Percentiles rank a stretch among this genome's conserved stretches.
Conservation (phyloP, 257 asterid species). For the Gentiana straminea region DNA sequence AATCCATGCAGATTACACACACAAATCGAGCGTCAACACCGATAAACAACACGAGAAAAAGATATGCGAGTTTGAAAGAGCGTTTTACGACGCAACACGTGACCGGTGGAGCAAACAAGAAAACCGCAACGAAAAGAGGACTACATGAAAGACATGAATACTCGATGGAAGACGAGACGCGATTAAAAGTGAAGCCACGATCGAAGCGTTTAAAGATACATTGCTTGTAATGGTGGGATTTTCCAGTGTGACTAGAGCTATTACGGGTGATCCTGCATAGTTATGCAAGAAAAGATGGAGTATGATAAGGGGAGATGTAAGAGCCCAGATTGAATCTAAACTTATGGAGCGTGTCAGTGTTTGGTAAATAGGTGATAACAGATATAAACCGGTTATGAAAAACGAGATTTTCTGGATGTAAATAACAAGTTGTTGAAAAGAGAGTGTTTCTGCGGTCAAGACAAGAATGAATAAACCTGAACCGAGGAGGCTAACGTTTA, state of each 20-base stretch:
- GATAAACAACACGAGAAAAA: slow-evolving; percentile 50
- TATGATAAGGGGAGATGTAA: slow-evolving; percentile 52
- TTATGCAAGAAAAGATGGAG: slow-evolving; percentile 37
- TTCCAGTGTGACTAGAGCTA: slow-evolving; percentile 53
- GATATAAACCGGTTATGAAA: slow-evolving; percentile 59
- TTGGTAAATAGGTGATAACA: slow-evolving; percentile 72
- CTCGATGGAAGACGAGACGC: slow-evolving; percentile 89
- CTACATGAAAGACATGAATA: slow-evolving; percentile 69
- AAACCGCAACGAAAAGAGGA: slow-evolving; percentile 78
- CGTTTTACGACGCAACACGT: slow-evolving; percentile 54
- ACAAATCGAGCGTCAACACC: slow-evolving; percentile 34
- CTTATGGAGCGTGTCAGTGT: slow-evolving; percentile 81
- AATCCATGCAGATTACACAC: slow-evolving; percentile 40
- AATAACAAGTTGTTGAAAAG: slow-evolving; percentile 39
- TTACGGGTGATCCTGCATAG: slow-evolving; percentile 36
- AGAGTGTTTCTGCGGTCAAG: slow-evolving; percentile 54
- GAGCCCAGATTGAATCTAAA: slow-evolving; percentile 89
- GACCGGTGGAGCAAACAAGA: slow-evolving; percentile 80
- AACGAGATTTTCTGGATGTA: slow-evolving; percentile 55
- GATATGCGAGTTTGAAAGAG: slow-evolving; percentile 59
- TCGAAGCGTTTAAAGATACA: slow-evolving; percentile 55
- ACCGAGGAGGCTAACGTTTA: too few relatives aligned
- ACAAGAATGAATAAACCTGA: slow-evolving; percentile 60
- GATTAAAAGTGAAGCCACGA: slow-evolving; percentile 81
- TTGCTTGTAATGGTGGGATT: slow-evolving; percentile 37